Base-by-base conservation (phyloP, 2,329 filamentous ascomycete genomes). In the Phialophora chinensis region DNA sequence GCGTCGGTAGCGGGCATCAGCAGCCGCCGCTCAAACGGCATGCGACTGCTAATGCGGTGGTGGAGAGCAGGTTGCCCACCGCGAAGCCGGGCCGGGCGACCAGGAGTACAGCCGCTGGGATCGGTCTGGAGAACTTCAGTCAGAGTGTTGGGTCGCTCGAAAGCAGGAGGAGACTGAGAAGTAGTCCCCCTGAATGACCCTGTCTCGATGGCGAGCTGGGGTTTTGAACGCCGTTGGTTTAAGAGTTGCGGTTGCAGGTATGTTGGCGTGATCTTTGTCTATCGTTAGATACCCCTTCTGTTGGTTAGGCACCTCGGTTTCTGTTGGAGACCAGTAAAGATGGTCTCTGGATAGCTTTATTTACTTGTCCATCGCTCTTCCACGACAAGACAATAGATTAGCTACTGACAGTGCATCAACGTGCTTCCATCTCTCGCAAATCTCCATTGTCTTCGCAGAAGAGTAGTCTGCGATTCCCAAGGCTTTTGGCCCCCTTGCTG, bases 111-210 rank as follows among this genome's bases (percentile, higher is more conserved):
- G 59, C 62, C 8, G 55, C 60, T 23, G 64, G 54, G 3, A 49
- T 60, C 35, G 68, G 68, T 6, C 54, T 67, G 23, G 65, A 68
- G 62, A 70, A 67, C 68, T 60, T 72, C 58, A 66, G 62, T 6
- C 76, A 75, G 12, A 76, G 77, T 23, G 61, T 76, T 27, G 74
- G 72, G 10, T 47, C 56, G 5, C 27, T 52, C 8, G 63, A 49
- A 1, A 74, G 72, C 12, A 75, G 77, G 25, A 75, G 79, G 64
- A 78, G 73, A 69, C 65, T 80, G 71, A 77, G 79, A 69, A 81
- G 78, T 62, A 74, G 70, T 72, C 67, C 67, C n/a, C 60, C 68
- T 27, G 63, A 62, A 29, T 70, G 49, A 66, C 35, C 17, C 10
- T 31, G 58, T 29, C 14, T 42, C 14, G 35, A 58, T 12, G 8